These are phyloP conservation scores for Trichoderma virens DNA, from an alignment of 495 filamentous ascomycete species.

Conservation along the genomic window DNA sequence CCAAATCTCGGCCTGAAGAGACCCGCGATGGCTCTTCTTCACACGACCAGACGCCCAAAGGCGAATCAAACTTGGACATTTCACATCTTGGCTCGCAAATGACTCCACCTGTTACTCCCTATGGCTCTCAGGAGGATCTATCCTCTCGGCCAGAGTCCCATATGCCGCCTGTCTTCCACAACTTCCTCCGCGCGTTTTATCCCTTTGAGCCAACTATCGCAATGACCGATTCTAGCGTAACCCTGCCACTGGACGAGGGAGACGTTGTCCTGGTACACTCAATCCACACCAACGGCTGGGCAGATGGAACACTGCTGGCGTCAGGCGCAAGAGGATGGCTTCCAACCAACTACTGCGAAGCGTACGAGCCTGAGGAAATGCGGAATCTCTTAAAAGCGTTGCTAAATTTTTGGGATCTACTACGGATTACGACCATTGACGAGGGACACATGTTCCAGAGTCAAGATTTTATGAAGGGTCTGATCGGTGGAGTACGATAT, in stretches of 20 bases:
- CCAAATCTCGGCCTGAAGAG: constrained; percentile 51
- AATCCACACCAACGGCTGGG: constrained; percentile 98
- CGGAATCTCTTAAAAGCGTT: constrained; percentile 76
- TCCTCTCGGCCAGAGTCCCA: constrained; percentile 37
- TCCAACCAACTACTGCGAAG: constrained; percentile 96
- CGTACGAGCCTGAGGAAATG: constrained; percentile 83
- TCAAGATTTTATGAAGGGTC: constrained; percentile 82
- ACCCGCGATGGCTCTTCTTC: constrained; percentile 33
- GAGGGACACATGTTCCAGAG: constrained; percentile 67
- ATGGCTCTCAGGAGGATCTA: constrained; percentile 51
- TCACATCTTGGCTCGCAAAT: constrained; percentile 46
- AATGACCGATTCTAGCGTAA: constrained; percentile 66
- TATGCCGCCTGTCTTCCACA: constrained; percentile 68
- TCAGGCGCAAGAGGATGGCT: constrained; percentile 91
- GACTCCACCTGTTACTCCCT: constrained; percentile 68
- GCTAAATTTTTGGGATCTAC: constrained; percentile 87
- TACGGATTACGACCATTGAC: constrained; percentile 57
- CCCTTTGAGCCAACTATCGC: constrained; percentile 76
- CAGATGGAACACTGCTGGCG: constrained; percentile 88
- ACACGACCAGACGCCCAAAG: constrained; percentile 29
- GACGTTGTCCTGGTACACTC: constrained; percentile 94
- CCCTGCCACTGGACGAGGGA: constrained; percentile 77
- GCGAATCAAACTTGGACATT: constrained; percentile 18
- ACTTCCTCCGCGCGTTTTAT: constrained; percentile 93
- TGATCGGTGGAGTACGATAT: constrained; percentile 87